phyloP scores from a whole-genome alignment of 2,329 filamentous ascomycete genomes.

The Emergomyces africanus region DNA sequence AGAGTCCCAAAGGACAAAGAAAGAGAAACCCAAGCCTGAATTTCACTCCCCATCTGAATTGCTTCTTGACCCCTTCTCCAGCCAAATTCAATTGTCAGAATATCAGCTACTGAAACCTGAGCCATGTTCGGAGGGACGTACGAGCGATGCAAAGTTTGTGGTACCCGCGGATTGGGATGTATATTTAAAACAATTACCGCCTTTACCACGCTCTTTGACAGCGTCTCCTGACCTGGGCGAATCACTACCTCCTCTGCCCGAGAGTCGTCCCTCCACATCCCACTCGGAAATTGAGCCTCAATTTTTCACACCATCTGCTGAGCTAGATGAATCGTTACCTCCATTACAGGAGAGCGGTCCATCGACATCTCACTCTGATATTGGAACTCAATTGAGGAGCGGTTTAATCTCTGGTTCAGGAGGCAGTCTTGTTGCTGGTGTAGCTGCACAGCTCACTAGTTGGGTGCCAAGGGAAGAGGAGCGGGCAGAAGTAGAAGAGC shows the following conservation, averaged over 20 bases:
- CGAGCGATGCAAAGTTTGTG: conserved; percentile 14
- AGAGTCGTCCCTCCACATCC: conserved; percentile 4
- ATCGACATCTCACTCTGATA: conserved; percentile 6
- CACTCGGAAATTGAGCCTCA: conserved; percentile 6
- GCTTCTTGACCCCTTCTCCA: conserved; percentile 24
- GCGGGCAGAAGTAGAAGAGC: background rate
- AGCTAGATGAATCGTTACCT: conserved; percentile 1
- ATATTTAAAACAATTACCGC: conserved; percentile 4
- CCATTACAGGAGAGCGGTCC: background rate
- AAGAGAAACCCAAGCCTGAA: conserved; percentile 32
- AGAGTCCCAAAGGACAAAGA: conserved; percentile 15
- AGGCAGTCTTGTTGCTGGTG: background rate
- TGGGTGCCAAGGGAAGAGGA: background rate
- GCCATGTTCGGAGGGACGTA: conserved; percentile 22
- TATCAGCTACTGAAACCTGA: conserved; percentile 15
- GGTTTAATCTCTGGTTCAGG: conserved; percentile 1
- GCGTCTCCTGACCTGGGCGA: conserved; percentile 2
- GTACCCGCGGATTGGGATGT: conserved; percentile 12
- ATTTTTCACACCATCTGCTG: background rate
- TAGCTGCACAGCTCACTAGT: background rate
- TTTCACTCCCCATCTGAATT: conserved; percentile 37
- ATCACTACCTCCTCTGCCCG: background rate
- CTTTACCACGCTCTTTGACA: conserved; percentile 3
- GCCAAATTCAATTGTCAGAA: conserved; percentile 15
- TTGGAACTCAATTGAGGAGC: conserved; percentile 3